A percentile compares a stretch with the other conserved stretches of the same genome.
Conservation (phyloP, 306 rosid species). For the Nissolia schottii region DNA sequence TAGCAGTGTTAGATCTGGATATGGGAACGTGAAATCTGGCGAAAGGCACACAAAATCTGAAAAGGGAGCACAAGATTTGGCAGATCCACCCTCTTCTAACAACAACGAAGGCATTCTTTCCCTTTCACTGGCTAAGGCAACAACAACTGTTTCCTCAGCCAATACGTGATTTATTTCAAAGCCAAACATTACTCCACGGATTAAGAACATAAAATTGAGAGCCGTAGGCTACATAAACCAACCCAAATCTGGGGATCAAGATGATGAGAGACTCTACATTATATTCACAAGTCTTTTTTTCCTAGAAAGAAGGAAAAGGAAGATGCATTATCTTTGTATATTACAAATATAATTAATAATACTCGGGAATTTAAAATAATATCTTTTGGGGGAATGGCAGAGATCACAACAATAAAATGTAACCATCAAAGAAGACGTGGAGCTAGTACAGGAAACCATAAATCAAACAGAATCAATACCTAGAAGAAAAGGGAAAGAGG, state of each 20-base stretch:
- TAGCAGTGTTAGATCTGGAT: too few relatives aligned
- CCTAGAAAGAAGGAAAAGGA: neutral
- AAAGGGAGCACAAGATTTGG: too few relatives aligned
- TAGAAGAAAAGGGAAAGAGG: neutral
- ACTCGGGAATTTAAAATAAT: neutral
- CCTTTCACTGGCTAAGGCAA: conserved; percentile 7
- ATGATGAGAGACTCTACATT: neutral
- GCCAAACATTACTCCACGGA: neutral
- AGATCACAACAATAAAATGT: neutral
- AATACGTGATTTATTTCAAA: conserved; percentile 1
- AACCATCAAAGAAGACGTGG: neutral
- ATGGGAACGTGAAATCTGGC: too few relatives aligned
- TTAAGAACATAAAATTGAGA: neutral
- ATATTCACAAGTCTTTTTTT: neutral
- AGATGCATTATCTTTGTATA: neutral
- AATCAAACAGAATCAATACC: neutral
- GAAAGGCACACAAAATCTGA: too few relatives aligned
- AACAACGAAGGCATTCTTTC: too few relatives aligned
- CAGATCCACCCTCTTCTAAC: too few relatives aligned
- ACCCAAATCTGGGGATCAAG: neutral
- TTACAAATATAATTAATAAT: conserved; percentile 4
- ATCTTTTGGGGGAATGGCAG: neutral
- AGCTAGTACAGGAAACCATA: neutral
- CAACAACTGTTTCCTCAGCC: conserved; percentile 9
- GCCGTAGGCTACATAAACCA: neutral